These are phyloP conservation scores for Alternaria metachromatica DNA, from an alignment of 2,329 filamentous ascomycete genomes.

Conservation along the genomic window DNA sequence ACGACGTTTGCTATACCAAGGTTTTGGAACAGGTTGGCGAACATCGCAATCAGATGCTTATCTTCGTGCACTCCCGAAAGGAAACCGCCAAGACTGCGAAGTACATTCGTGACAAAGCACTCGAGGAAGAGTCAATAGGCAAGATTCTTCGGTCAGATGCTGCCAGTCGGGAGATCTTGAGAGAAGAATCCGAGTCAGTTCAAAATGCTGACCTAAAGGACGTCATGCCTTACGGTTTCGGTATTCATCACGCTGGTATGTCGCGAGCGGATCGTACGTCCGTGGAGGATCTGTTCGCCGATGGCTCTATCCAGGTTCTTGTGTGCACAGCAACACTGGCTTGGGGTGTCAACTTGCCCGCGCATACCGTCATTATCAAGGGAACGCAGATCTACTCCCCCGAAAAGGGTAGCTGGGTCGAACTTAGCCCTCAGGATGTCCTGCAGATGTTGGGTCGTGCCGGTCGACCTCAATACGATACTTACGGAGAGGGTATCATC, in stretches of 20 bases:
- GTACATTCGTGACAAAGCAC: slow-evolving; percentile 93
- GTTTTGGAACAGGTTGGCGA: slow-evolving; percentile 94
- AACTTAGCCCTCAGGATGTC: slow-evolving; percentile 95
- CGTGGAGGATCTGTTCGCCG: slow-evolving; percentile 92
- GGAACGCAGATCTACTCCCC: slow-evolving; percentile 98
- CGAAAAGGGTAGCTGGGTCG: slow-evolving; percentile 98
- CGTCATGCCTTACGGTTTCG: slow-evolving; percentile 92
- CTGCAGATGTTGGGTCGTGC: slow-evolving; percentile 98
- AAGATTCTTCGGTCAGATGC: slow-evolving; percentile 94
- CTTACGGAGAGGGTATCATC: slow-evolving; percentile 97
- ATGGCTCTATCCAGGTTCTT: slow-evolving; percentile 90
- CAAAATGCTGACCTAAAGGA: slow-evolving; percentile 91
- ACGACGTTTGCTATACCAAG: slow-evolving; percentile 97
- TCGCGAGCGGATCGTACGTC: slow-evolving; percentile 91
- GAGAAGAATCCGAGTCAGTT: slow-evolving; percentile 81
- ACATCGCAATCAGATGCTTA: slow-evolving; percentile 95
- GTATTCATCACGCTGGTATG: slow-evolving; percentile 98
- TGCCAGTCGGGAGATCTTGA: slow-evolving; percentile 85
- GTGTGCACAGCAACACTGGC: slow-evolving; percentile 98
- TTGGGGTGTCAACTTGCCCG: slow-evolving; percentile 98
- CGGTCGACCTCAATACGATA: slow-evolving; percentile 94
- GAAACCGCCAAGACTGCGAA: slow-evolving; percentile 97
- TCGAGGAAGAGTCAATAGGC: slow-evolving; percentile 97
- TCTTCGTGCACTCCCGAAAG: slow-evolving; percentile 97
- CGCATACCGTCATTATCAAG: slow-evolving; percentile 98